Evolutionary conservation across 2,329 filamentous ascomycete genomes (phyloP).

Genomic region (Amauroascus niger): DNA sequence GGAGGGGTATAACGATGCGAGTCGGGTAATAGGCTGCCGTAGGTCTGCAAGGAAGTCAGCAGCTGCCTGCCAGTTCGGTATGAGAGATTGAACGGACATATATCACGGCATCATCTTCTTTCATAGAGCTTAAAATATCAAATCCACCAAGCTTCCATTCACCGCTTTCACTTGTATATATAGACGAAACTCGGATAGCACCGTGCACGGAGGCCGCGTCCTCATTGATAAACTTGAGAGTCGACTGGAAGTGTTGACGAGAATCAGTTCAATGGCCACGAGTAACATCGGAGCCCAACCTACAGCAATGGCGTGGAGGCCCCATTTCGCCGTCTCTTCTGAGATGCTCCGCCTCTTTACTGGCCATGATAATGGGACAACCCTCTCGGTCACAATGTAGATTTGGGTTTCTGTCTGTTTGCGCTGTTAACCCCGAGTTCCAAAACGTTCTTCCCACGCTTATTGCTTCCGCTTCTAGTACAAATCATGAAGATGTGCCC

Average conservation of each 20-base stretch:
- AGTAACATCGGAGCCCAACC: constrained; percentile 20
- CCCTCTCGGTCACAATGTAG: constrained; percentile 87
- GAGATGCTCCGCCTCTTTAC: constrained; percentile 78
- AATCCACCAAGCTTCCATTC: constrained; percentile 97
- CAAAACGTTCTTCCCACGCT: neutral
- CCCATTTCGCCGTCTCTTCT: constrained; percentile 95
- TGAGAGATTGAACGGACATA: constrained; percentile 47
- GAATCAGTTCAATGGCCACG: neutral
- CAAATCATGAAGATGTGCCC: constrained; percentile 21
- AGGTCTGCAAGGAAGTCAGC: constrained; percentile 49
- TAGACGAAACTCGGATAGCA: constrained; percentile 69
- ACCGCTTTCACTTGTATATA: constrained; percentile 90
- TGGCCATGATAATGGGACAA: constrained; percentile 81
- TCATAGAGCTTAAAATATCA: constrained; percentile 86
- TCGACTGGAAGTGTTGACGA: constrained; percentile 51
- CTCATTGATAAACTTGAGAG: constrained; percentile 89
- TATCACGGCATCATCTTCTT: constrained; percentile 88
- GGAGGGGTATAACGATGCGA: constrained; percentile 75
- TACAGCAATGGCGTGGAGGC: constrained; percentile 75
- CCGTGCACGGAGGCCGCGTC: constrained; percentile 90
- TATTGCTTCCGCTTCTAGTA: constrained; percentile 2
- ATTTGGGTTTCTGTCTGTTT: constrained; percentile 80
- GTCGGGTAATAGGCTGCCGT: constrained; percentile 79
- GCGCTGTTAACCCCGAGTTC: constrained; percentile 16
- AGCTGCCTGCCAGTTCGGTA: neutral